Base-by-base conservation (phyloP, 306 rosid genomes). In the Lathyrus tuberosus region DNA sequence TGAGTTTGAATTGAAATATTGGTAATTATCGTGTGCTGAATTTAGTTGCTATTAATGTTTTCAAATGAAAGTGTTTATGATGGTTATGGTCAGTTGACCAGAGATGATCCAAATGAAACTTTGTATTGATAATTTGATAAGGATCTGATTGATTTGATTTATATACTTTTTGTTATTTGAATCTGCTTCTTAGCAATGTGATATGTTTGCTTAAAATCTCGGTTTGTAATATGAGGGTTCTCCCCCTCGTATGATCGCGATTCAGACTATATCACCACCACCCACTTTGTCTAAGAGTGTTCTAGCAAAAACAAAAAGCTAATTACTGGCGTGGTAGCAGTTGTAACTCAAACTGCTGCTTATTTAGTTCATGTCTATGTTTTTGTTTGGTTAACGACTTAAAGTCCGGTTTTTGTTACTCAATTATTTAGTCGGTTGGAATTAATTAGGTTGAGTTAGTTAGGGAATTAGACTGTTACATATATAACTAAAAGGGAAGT, bases 71-170 rank as follows among this genome's bases (percentile, higher is more conserved):
- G 10, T 13, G 46, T 12, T 43, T 74, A 13, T 30, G 59, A 46
- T 33, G 13, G 16, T 13, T 1, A 37, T 62, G 51, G 62, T 58
- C 48, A 31, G 48, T n/a, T 47, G 18, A 46, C 18, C 2, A 5
- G 51, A 31, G 30, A 18, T 15, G 40, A 37, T 35, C 26, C 65
- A 28, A 44, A 46, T 35, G 6, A 5, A 43, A 33, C 13, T 35
- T 49, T 47, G 35, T 26, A 2, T 52, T 62, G 58, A 4, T 51
- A 15, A 20, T 26, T 26, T 26, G 30, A 69, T 18, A 10, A 52
- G 62, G n/a, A 5, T 51, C 28, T 43, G 59, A 13, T 59, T 65
- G 49, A 6, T 42, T 68, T 77, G 61, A 77, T 77, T 8, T 22
- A 18, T 70, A 0, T 33, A 31, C 14, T 62, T 26, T 28, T 17